Evolutionary conservation across 2,329 filamentous ascomycete species (phyloP).

Genomic region (Cordyceps pruinosa): DNA sequence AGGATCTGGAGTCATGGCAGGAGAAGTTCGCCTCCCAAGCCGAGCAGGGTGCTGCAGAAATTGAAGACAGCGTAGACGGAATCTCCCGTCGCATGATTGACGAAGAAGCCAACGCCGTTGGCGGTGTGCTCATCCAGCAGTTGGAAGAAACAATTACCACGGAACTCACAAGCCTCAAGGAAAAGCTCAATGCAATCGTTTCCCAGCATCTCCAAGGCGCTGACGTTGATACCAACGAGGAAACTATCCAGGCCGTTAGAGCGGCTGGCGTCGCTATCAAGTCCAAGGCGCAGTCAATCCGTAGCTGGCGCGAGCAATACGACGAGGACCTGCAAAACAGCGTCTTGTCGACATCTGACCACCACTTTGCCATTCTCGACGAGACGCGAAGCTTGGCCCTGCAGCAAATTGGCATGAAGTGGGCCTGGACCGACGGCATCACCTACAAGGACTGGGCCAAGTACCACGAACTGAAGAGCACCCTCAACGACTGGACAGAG

Average conservation of each 20-base stretch:
- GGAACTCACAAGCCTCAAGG: constrained; percentile 60
- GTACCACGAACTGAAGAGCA: constrained; percentile 80
- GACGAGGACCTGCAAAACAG: constrained; percentile 61
- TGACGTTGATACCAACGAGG: constrained; percentile 34
- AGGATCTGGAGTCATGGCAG: constrained; percentile 81
- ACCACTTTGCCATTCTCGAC: constrained; percentile 75
- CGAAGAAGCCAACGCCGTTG: constrained; percentile 58
- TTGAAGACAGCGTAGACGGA: constrained; percentile 62
- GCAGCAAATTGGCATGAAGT: constrained; percentile 86
- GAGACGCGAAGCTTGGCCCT: constrained; percentile 76
- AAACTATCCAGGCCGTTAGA: constrained; percentile 48
- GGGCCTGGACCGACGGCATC: constrained; percentile 92
- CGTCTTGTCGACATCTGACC: constrained; percentile 66
- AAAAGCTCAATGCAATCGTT: constrained; percentile 57
- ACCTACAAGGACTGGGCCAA: constrained; percentile 97
- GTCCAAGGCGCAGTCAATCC: constrained; percentile 67
- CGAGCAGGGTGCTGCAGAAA: constrained; percentile 68
- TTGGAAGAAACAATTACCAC: constrained; percentile 61
- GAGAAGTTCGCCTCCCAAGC: constrained; percentile 79
- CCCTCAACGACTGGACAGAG: constrained; percentile 76
- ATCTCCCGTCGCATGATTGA: constrained; percentile 50
- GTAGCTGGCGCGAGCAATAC: constrained; percentile 68
- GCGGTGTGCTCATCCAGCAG: constrained; percentile 58
- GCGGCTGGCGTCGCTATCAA: constrained; percentile 66
- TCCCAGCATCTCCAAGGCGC: constrained; percentile 46